Conservation (phyloP, 352 stramenopile species). For the Pythium phragmitis region DNA sequence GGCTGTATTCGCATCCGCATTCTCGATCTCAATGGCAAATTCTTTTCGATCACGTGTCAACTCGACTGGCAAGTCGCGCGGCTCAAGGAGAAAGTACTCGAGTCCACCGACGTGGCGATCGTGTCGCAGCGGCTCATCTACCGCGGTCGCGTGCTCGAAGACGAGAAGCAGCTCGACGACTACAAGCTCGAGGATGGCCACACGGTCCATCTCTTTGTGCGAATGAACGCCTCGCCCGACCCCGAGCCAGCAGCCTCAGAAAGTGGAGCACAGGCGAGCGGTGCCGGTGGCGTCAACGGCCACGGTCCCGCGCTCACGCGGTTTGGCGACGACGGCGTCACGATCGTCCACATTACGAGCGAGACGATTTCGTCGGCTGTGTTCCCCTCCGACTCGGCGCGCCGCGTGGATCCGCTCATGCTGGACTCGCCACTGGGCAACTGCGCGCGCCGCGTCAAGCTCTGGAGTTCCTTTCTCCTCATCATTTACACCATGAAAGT, state of each 20-base stretch:
- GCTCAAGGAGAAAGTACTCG: constrained; percentile 73
- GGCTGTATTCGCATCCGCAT: constrained; percentile 70
- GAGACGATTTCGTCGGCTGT: constrained; percentile 84
- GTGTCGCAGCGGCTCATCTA: constrained; percentile 90
- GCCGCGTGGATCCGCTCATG: constrained; percentile 83
- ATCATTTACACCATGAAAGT: constrained; percentile 92
- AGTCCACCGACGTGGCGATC: constrained; percentile 68
- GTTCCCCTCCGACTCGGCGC: constrained; percentile 79
- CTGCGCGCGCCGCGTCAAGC: constrained; percentile 78
- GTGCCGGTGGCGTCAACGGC: constrained; percentile 23
- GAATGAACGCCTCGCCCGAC: constrained; percentile 57
- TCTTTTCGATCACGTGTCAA: constrained; percentile 69
- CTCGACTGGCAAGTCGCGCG: constrained; percentile 63
- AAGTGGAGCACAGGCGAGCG: neutral
- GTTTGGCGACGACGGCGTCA: constrained; percentile 48
- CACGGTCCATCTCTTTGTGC: constrained; percentile 90
- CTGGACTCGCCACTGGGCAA: constrained; percentile 82
- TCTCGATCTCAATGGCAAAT: constrained; percentile 84
- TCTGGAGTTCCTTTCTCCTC: constrained; percentile 86
- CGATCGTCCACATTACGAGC: constrained; percentile 77
- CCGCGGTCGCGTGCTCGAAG: constrained; percentile 85
- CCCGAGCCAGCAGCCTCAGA: constrained; percentile 37
- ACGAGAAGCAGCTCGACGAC: constrained; percentile 60
- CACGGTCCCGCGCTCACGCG: constrained; percentile 26
- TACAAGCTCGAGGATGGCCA: constrained; percentile 92